phyloP scores from a whole-genome alignment of 495 filamentous ascomycete species.

The Parmelia sp. region DNA sequence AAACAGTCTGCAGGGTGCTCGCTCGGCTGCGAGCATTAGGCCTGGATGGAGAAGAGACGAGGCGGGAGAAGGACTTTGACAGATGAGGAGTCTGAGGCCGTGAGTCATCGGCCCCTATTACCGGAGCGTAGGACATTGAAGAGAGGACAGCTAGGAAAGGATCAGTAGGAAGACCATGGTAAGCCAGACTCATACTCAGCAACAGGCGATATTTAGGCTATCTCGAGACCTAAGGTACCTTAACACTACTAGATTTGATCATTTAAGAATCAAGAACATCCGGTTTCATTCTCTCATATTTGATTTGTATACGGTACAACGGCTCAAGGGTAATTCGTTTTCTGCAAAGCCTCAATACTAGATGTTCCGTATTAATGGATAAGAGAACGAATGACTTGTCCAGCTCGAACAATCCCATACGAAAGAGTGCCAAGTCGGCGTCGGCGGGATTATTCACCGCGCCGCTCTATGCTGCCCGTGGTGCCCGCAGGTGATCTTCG shows the following conservation, averaged over 20 bases:
- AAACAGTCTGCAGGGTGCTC: constrained; percentile 54
- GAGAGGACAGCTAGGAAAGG: not conserved
- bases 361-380: too few species aligned
- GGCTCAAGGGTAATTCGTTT: not conserved
- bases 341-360: too few species aligned
- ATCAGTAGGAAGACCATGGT: not conserved
- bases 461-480: not conserved
- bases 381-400: not conserved
- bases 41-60: constrained; percentile 43
- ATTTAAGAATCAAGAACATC: not conserved
- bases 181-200: not conserved
- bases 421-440: constrained; percentile 4
- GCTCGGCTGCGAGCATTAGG: constrained; percentile 49
- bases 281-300: not conserved
- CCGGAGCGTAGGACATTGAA: constrained; percentile 2
- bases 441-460: constrained; percentile 10
- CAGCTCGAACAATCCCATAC: not conserved
- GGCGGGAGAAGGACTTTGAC: constrained; percentile 33
- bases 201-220: not conserved
- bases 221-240: not conserved
- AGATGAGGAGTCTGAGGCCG: constrained; percentile 13
- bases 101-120: not conserved
- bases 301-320: not conserved
- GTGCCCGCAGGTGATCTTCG: constrained; percentile 2
- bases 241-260: not conserved